Base-by-base conservation (phyloP, 345 rosid genomes). In the Pistacia integerrima region DNA sequence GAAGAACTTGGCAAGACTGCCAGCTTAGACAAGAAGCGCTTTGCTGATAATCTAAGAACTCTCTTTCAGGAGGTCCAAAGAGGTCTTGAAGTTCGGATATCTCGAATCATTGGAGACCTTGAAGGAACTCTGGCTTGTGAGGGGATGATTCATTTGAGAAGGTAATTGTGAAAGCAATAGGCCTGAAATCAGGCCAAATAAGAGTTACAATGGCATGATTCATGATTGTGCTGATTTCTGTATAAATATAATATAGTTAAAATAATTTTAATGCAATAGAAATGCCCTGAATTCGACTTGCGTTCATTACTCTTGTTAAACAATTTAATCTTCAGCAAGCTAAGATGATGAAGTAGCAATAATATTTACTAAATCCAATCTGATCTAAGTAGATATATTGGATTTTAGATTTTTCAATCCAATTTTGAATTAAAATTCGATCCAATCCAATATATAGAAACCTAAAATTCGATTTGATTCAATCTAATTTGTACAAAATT, bases 111-210 rank as follows among this genome's bases (percentile, higher is more conserved):
- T 1, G 99, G 98, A 63, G 98, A 96, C 69, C 88, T 96, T 67
- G 97, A 85, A 77, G 97, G 97, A 3, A 91, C 98, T 30, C 68
- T 96, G 62, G 98, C 99, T 77, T 87, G 97, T 48, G 93, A 96
- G 17, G 99, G 97, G 51, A 96, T 96, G 84, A 85, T 77, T 74
- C 84, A 86, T 41, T 78, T 86, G 76, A 85, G 90, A 74, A 82
- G 84, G 81, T 86, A 81, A 25, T 17, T n/a, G 66, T 62, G 54
- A 38, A 56, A 61, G 36, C 4, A 10, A 55, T 28, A 57, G 14
- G 12, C 6, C 17, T 12, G 20, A 38, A 17, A 10, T 35, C 5
- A n/a, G 4, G 35, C 30, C 5, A 20, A 20, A 54, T 36, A 1
- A 48, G 17, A 25, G 4, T 36, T 18, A 3, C 11, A 13, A 56